A percentile compares a stretch with the other conserved stretches of the same genome.
Conservation (phyloP, 2,329 filamentous ascomycete genomes). For the Nigrospora sphaerica region DNA sequence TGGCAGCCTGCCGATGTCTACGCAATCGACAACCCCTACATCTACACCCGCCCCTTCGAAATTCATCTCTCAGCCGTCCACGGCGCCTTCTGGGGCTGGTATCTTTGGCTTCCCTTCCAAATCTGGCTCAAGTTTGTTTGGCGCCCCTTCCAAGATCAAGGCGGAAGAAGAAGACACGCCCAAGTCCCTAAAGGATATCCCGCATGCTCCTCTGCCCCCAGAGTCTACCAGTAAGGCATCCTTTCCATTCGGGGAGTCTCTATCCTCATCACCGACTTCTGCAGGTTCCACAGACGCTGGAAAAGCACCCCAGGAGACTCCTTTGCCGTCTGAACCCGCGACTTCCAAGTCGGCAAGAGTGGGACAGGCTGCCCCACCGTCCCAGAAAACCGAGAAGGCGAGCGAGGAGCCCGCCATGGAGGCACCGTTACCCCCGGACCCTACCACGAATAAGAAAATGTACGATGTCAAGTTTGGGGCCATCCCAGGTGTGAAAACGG, state of each 20-base stretch:
- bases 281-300: conserved; percentile 17
- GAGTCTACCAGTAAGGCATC: conserved; percentile 47
- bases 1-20: too few species aligned
- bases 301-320: conserved; percentile 14
- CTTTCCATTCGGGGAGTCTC: conserved; percentile 42
- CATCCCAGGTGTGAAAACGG: conserved; percentile 6
- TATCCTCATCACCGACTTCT: conserved; percentile 42
- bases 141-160: conserved; percentile 27
- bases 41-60: conserved; percentile 43
- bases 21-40: conserved; percentile 40
- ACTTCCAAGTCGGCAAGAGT: conserved; percentile 5
- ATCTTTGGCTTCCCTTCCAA: conserved; percentile 27
- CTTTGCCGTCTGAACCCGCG: conserved; percentile 27
- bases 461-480: conserved; percentile 18
- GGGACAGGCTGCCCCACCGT: too few species aligned
- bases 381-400: too few species aligned
- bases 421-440: conserved; percentile 33
- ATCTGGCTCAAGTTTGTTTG: conserved; percentile 11
- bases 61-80: conserved; percentile 31
- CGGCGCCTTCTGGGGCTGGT: conserved; percentile 20
- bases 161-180: conserved; percentile 26
- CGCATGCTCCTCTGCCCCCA: conserved; percentile 40
- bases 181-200: conserved; percentile 16
- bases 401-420: conserved; percentile 15
- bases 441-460: conserved; percentile 20